Base-by-base conservation (phyloP, 306 rosid genomes). In the Vigna reflexopilosa region DNA sequence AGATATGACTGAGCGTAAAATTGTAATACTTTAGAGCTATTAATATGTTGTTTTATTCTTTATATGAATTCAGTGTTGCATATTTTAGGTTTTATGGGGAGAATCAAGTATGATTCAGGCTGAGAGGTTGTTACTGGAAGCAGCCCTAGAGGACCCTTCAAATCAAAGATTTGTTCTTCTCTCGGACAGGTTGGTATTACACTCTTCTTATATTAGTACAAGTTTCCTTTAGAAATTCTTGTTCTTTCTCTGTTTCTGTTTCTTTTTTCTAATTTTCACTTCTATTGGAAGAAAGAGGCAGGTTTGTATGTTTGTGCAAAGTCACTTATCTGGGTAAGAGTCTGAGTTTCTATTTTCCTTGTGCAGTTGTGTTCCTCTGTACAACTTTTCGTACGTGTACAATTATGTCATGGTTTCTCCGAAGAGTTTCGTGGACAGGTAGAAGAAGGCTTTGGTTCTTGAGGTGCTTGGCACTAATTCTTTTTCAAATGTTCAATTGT, bases 381-480 rank as follows among this genome's bases (percentile, higher is more conserved):
- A 95, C 91, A 93, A 95, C 91, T 95, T 95, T 84, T 79, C 92
- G 86, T 90, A 84, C 36, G 78, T 90, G 78, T 95, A 95, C 89
- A 85, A 78, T 82, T 95, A 93, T 64, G 48, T 91, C 89, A 95
- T 93, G 91, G 85, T 81, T 80, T 93, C 99, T 78, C 88, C 89
- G 19, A 88, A 79, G 89, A 95, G 99, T 80, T 93, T 91, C 47
- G 97, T 93, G 85, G 99, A 95, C 99, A 95, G 98, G 99, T 95
- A 88, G 90, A 87, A 86, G 91, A 83, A 55, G 83, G 86, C 83
- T 84, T 75, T 82, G 73, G 69, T 70, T 80, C 82, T 82, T 80
- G 93, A 86, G 85, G 90, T 84, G 87, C 90, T 76, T 62, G 79
- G 87, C 86, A 76, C 87, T 80, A 76, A 65, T 87, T 68, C 82